Percentiles rank a stretch among this genome's conserved stretches.
phyloP scores from a whole-genome alignment of 2,329 filamentous ascomycete species.

The Graphium sp. region DNA sequence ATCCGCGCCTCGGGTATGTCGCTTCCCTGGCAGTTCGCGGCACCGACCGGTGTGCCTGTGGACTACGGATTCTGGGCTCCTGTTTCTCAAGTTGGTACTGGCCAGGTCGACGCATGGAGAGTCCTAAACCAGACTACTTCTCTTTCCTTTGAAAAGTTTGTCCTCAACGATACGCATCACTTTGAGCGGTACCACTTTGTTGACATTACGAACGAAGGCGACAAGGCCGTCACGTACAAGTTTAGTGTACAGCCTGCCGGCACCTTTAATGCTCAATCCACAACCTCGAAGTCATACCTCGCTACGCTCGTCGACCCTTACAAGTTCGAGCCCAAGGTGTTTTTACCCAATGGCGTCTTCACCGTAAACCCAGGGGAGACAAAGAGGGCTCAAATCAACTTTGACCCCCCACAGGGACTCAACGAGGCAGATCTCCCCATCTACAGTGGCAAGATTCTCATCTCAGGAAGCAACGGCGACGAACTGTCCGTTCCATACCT shows the following conservation, averaged over 20 bases:
- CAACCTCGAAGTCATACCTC: no score
- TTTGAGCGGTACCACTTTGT: conserved; percentile 18
- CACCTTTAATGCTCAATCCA: no score
- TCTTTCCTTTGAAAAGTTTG: conserved; percentile 23
- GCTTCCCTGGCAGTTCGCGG: conserved; percentile 3
- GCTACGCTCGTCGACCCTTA: no score
- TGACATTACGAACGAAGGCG: conserved; percentile 25
- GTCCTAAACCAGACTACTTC: conserved; percentile 21
- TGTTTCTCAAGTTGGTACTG: conserved; percentile 27
- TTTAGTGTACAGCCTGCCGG: conserved; percentile 20
- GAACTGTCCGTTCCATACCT: conserved; percentile 22
- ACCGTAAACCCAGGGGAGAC: conserved; percentile 1
- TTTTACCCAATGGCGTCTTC: conserved; percentile 2
- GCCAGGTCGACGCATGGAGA: conserved; percentile 27
- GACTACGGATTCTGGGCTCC: conserved; percentile 10
- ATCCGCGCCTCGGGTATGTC: conserved; percentile 3
- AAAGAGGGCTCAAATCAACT: conserved; percentile 7
- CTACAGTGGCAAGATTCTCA: conserved; percentile 24
- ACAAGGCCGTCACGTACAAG: conserved; percentile 19
- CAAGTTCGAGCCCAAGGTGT: conserved; percentile 2
- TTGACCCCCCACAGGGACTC: conserved; percentile 11
- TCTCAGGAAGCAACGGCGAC: conserved; percentile 21
- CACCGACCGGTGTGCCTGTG: conserved; percentile 1
- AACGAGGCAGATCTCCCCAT: conserved; percentile 17
- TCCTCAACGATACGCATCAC: conserved; percentile 29